Evolutionary conservation across 169 alveolate species (phyloP).

Genomic region (Plasmodium cynomolgi): DNA sequence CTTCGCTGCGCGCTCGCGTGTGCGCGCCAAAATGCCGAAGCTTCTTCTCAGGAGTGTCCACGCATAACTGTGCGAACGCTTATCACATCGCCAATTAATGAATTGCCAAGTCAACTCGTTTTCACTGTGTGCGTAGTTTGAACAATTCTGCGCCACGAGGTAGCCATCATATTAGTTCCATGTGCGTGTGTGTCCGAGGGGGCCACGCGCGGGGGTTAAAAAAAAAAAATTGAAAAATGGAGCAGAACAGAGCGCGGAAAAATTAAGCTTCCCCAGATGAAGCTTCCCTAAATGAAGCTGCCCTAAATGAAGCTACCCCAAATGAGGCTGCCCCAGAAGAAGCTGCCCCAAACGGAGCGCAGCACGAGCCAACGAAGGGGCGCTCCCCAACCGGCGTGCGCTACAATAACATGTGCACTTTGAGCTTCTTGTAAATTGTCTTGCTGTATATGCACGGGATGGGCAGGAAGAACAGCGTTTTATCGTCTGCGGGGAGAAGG

Average conservation of each 20-base stretch:
- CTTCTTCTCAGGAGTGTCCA: not conserved
- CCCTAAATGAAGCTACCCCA: not conserved
- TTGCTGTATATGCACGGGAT: conserved; percentile 53
- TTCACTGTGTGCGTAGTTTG: not conserved
- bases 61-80: not conserved
- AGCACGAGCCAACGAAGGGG: not conserved
- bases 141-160: not conserved
- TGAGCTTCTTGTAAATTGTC: conserved; percentile 62
- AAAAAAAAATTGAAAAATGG: conserved; percentile 4
- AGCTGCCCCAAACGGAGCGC: not conserved
- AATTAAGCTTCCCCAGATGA: not conserved
- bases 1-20: not conserved
- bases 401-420: conserved; percentile 63
- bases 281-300: not conserved
- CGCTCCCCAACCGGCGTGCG: not conserved
- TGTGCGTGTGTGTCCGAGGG: not conserved
- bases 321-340: no score
- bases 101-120: not conserved
- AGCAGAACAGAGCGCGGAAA: conserved; percentile 5
- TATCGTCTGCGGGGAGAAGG: conserved; percentile 18
- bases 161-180: not conserved
- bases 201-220: not conserved
- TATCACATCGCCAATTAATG: not conserved
- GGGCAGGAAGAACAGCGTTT: conserved; percentile 42
- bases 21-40: not conserved